A percentile compares a stretch with the other conserved stretches of the same genome.
phyloP scores from a whole-genome alignment of 2,329 filamentous ascomycete genomes.

The Arthroderma sp. region DNA sequence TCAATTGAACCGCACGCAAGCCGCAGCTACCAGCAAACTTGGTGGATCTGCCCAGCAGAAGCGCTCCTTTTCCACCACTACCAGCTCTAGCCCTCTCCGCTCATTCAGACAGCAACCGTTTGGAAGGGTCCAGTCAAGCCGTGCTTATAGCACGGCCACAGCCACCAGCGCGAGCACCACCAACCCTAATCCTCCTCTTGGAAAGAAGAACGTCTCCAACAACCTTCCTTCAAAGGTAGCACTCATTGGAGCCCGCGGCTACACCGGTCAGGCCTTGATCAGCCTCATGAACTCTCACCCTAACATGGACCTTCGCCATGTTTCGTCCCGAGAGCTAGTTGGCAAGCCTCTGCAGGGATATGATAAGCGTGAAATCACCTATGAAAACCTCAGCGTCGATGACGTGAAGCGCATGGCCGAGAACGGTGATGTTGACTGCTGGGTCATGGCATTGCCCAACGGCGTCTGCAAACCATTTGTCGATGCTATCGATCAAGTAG shows the following conservation, averaged over 20 bases:
- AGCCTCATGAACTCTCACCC: constrained; percentile 77
- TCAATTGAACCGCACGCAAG: constrained; percentile 53
- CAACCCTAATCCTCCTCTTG: constrained; percentile 71
- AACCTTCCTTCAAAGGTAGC: constrained; percentile 65
- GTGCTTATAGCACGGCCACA: constrained; percentile 25
- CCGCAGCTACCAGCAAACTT: constrained; percentile 50
- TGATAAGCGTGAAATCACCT: constrained; percentile 77
- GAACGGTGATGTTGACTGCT: constrained; percentile 77
- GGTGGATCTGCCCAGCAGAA: constrained; percentile 43
- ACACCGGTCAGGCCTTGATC: constrained; percentile 85
- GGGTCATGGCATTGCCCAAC: constrained; percentile 95
- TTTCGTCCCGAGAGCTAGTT: constrained; percentile 82
- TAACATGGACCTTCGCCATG: constrained; percentile 76
- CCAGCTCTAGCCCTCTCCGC: constrained; percentile 25
- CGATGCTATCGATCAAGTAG: constrained; percentile 66
- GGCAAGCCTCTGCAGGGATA: constrained; percentile 84
- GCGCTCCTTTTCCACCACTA: constrained; percentile 53
- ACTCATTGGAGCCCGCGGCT: constrained; percentile 82
- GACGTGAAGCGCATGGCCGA: constrained; percentile 77
- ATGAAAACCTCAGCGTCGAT: constrained; percentile 78
- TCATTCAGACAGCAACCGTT: constrained; percentile 15
- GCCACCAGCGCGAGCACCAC: constrained; percentile 12
- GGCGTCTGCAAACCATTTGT: constrained; percentile 89
- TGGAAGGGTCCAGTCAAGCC: constrained; percentile 18
- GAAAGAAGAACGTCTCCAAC: constrained; percentile 77